Evolutionary conservation across 768 basidiomycete species (phyloP), one percentile per base, ranked within the genome.

Genomic region (Obba rivulosa): DNA sequence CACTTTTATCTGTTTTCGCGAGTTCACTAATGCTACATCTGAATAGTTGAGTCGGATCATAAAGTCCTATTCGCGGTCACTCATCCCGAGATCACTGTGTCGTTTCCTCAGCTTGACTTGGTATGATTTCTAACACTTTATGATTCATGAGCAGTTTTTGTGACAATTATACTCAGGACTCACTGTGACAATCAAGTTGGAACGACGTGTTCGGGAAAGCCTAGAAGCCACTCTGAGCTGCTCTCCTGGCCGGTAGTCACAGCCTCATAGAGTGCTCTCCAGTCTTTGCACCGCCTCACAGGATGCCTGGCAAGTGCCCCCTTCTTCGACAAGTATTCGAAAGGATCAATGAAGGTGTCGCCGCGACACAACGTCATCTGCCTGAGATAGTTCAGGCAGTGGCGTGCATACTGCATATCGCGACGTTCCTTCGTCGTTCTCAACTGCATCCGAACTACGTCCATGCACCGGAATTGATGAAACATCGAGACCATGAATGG

Each of bases 311-410:
- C 54, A 21, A 55, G 45, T n/a, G 54, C 50, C 17, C 38, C 23
- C 34, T 46, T 51, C 40, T 55, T 55, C 17, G 50, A 52, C 45
- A 51, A 44, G 48, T 55, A 55, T 47, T 52, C 50, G 50, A 52
- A 55, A 37, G 58, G 57, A 48, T 62, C 61, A 23, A 62, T 53
- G 23, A 52, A 46, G 38, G 52, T 51, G 49, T 60, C 61, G 9
- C 57, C 53, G 22, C 50, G 50, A 43, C 61, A 62, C 43, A 62
- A 38, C 42, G 55, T 49, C 48, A 49, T 52, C 46, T 58, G 51
- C 17, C 58, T 42, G 34, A 62, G 50, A 48, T 62, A 62, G 52
- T 58, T 55, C 50, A 58, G 46, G 54, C 61, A 62, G 48, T 58
- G 58, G 22, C 48, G 54, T 37, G 51, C 45, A 24, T 48, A 48